phyloP scores from a whole-genome alignment of 495 filamentous ascomycete genomes.

The Penicillium paxilli region DNA sequence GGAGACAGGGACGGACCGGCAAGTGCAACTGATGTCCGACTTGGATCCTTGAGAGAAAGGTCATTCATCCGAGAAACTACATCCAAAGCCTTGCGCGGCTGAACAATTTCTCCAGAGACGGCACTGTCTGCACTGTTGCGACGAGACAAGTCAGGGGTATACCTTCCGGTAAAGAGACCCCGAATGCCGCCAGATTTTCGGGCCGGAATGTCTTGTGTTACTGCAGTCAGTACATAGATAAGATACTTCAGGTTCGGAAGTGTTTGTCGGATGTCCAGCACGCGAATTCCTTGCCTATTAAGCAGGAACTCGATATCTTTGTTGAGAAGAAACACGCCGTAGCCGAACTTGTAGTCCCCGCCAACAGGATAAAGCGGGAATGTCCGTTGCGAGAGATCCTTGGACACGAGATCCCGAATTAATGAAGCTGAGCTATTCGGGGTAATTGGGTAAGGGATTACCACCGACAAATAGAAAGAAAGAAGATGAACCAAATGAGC shows the following conservation, averaged over 20 bases:
- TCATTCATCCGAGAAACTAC: slow-evolving; percentile 31
- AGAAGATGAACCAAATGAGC: slow-evolving; percentile 75
- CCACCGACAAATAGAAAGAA: slow-evolving; percentile 77
- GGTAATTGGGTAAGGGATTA: slow-evolving; percentile 78
- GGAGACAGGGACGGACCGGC: slow-evolving; percentile 18
- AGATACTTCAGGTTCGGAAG: slow-evolving; percentile 91
- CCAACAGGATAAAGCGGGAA: slow-evolving; percentile 81
- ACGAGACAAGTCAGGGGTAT: slow-evolving; percentile 38
- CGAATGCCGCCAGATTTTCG: slow-evolving; percentile 76
- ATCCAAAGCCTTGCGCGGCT: slow-evolving; percentile 29
- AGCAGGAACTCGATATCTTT: slow-evolving; percentile 89
- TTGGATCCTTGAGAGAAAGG: slow-evolving; percentile 23
- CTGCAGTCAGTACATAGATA: slow-evolving; percentile 80
- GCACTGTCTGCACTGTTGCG: slow-evolving; percentile 43
- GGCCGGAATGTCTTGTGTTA: slow-evolving; percentile 72
- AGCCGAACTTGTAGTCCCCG: slow-evolving; percentile 86
- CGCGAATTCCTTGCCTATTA: slow-evolving; percentile 66
- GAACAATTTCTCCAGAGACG: slow-evolving; percentile 32
- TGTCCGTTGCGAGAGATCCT: slow-evolving; percentile 62
- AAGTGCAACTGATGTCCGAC: background rate
- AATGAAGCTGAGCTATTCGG: slow-evolving; percentile 70
- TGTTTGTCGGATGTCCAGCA: slow-evolving; percentile 87
- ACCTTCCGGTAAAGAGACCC: slow-evolving; percentile 49
- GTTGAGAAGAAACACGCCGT: slow-evolving; percentile 91
- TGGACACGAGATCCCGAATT: slow-evolving; percentile 77